Percentiles rank a stretch among this genome's conserved stretches.
phyloP scores from a whole-genome alignment of 2,329 filamentous ascomycete genomes.

The Ophiocordyceps unilateralis region DNA sequence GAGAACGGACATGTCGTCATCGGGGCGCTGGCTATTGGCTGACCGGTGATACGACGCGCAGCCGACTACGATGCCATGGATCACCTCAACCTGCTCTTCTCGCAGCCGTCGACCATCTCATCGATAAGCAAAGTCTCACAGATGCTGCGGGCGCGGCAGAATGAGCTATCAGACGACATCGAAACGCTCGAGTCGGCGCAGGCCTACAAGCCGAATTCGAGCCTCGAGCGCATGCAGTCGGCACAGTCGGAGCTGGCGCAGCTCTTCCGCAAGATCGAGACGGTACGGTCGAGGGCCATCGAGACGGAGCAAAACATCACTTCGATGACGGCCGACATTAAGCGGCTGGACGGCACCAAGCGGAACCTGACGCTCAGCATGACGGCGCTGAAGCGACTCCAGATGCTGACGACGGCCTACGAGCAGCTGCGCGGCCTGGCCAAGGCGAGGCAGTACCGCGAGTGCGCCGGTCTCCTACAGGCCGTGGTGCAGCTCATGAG shows the following conservation, averaged over 20 bases:
- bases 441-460: constrained; percentile 76
- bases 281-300: constrained; percentile 72
- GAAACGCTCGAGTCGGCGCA: constrained; percentile 56
- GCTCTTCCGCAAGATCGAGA: constrained; percentile 89
- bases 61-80: constrained; percentile 81
- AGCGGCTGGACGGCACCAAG: constrained; percentile 90
- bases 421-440: constrained; percentile 78
- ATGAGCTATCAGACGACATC: constrained; percentile 71
- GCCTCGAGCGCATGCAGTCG: constrained; percentile 76
- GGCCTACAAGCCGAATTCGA: constrained; percentile 71
- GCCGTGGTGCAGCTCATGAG: constrained; percentile 95
- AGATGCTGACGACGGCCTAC: constrained; percentile 99
- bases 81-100: constrained; percentile 87
- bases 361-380: constrained; percentile 91
- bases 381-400: constrained; percentile 89
- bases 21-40: constrained; percentile 3
- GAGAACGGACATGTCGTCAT: constrained; percentile 4
- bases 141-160: constrained; percentile 55
- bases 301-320: constrained; percentile 93
- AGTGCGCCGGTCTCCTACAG: constrained; percentile 84
- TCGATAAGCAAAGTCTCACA: constrained; percentile 60
- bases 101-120: constrained; percentile 68
- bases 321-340: constrained; percentile 97
- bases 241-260: constrained; percentile 79
- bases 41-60: constrained; percentile 13